Conservation (phyloP, 1,284 basidiomycete species). For the Cystobasidium slooffiae region DNA sequence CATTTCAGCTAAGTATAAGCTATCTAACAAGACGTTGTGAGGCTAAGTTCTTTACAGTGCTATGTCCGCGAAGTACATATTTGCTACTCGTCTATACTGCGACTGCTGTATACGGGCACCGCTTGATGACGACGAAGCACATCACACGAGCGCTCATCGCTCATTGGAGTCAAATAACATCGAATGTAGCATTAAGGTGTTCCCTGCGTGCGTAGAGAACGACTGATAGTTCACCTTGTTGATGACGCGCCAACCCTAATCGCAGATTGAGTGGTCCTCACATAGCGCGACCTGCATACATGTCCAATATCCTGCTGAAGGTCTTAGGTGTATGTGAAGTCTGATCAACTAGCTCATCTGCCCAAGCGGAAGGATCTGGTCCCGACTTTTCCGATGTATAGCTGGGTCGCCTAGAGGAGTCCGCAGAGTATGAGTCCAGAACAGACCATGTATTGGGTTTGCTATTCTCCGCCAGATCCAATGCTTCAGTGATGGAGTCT, state of each 20-base stretch:
- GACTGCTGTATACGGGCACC: no score
- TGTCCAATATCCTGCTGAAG: slow-evolving; percentile 11
- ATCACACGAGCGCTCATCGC: no score
- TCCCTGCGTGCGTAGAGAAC: no score
- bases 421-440: neutral
- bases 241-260: neutral
- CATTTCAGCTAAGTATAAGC: no score
- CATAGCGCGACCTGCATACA: slow-evolving; percentile 34
- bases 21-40: no score
- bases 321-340: slow-evolving; percentile 8
- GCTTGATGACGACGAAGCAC: no score
- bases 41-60: no score
- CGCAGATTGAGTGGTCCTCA: neutral
- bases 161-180: no score
- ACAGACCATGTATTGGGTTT: neutral
- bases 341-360: slow-evolving; percentile 10
- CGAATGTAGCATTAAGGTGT: no score
- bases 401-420: slow-evolving; percentile 6
- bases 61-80: no score
- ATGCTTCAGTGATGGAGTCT: slow-evolving; percentile 7
- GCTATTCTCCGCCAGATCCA: neutral
- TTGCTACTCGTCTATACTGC: no score
- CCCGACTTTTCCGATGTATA: neutral
- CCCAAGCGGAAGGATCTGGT: slow-evolving; percentile 22
- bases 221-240: neutral